Evolutionary conservation across 2,329 filamentous ascomycete species (phyloP).

Genomic region (Penicillium psychrosexuale): DNA sequence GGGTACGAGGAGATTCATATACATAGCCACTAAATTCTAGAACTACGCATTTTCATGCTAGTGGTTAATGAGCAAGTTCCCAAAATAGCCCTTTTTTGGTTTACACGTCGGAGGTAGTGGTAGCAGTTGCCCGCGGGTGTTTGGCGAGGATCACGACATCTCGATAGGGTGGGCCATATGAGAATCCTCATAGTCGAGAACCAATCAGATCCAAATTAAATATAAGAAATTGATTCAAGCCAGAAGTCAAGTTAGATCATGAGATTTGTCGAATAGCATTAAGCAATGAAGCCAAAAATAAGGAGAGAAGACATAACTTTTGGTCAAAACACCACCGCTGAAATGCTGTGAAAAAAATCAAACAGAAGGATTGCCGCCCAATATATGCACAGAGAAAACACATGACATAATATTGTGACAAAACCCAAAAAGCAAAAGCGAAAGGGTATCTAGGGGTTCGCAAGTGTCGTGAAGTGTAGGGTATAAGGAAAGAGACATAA

Average conservation of each 20-base stretch:
- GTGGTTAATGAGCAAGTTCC: no score
- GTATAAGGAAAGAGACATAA: neutral
- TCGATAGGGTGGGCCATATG: no score
- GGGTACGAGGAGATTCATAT: no score
- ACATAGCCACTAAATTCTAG: no score
- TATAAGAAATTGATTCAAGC: neutral
- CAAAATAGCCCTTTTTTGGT: no score
- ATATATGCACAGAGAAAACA: neutral
- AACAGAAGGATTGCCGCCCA: neutral
- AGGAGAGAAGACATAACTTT: neutral
- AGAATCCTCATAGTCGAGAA: no score
- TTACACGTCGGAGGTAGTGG: no score
- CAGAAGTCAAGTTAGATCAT: neutral
- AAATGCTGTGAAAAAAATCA: slow-evolving; percentile 1
- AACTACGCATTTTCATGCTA: no score
- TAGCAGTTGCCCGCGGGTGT: no score
- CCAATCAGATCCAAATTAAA: no score
- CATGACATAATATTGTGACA: neutral
- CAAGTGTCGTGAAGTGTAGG: neutral
- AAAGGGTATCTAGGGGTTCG: slow-evolving; percentile 4
- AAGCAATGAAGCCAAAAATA: neutral
- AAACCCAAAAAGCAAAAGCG: neutral
- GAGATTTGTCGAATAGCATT: neutral
- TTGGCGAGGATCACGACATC: no score
- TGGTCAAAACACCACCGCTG: slow-evolving; percentile 8